phyloP scores from a whole-genome alignment of 257 asterid genomes.

The Catharanthus roseus region DNA sequence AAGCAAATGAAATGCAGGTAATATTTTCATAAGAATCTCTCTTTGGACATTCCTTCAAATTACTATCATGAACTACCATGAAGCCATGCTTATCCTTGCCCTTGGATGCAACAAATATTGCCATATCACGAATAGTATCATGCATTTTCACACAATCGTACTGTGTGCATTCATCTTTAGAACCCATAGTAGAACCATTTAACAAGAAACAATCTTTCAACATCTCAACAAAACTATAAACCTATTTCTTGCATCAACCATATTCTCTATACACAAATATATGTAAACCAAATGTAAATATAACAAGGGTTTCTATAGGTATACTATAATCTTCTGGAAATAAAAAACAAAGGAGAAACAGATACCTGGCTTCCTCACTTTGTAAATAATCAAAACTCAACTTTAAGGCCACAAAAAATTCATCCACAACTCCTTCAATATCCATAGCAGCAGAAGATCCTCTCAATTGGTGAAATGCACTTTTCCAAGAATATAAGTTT shows the following conservation, averaged over 20 bases:
- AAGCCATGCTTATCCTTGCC: neutral
- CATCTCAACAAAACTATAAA: too few species aligned
- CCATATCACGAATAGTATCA: too few species aligned
- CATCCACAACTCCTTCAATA: too few species aligned
- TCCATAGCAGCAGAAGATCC: neutral
- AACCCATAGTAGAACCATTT: too few species aligned
- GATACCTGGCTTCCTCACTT: neutral
- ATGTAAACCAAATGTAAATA: constrained; percentile 14
- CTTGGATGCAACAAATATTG: neutral
- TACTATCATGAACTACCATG: constrained; percentile 1
- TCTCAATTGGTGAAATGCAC: too few species aligned
- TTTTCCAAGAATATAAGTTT: neutral
- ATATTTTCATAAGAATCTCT: neutral
- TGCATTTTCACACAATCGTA: too few species aligned
- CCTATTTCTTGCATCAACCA: too few species aligned
- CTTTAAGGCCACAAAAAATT: neutral
- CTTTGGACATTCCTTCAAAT: constrained; percentile 5
- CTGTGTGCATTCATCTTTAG: too few species aligned
- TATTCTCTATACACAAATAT: constrained; percentile 2
- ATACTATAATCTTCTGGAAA: constrained; percentile 7
- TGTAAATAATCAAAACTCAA: neutral
- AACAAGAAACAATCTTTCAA: too few species aligned
- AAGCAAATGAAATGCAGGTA: constrained; percentile 7
- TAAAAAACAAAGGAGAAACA: constrained; percentile 25
- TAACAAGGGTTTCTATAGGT: constrained; percentile 13